A percentile compares a stretch with the other conserved stretches of the same genome.
phyloP scores from a whole-genome alignment of 805 yeast species.

The Nakazawaea ishiwadae region DNA sequence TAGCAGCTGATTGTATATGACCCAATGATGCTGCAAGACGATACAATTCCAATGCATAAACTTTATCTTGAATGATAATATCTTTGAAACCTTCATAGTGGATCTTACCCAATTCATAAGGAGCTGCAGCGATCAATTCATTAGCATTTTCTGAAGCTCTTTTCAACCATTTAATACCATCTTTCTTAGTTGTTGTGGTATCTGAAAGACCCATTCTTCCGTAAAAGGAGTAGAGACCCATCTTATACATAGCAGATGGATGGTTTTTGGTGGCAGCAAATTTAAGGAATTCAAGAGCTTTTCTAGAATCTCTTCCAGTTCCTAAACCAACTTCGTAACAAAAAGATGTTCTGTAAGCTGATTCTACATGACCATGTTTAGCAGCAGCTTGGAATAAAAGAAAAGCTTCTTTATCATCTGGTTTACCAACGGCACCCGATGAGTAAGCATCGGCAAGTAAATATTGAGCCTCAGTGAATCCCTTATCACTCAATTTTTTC shows the following conservation, averaged over 20 bases:
- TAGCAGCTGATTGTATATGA: conserved; percentile 72
- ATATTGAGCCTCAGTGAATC: conserved; percentile 88
- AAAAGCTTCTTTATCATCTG: conserved; percentile 75
- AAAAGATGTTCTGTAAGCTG: conserved; percentile 85
- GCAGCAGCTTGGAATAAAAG: conserved; percentile 82
- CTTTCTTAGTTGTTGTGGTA: conserved; percentile 65
- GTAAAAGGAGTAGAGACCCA: conserved; percentile 83
- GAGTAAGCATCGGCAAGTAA: conserved; percentile 85
- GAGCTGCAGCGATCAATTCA: conserved; percentile 87
- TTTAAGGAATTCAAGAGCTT: conserved; percentile 76
- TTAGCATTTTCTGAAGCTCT: conserved; percentile 83
- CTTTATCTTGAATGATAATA: conserved; percentile 75
- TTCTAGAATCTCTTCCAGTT: conserved; percentile 80
- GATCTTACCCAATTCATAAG: conserved; percentile 84
- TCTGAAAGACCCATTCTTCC: conserved; percentile 77
- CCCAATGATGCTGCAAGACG: conserved; percentile 88
- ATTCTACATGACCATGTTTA: conserved; percentile 87
- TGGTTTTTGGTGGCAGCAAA: conserved; percentile 89
- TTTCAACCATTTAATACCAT: conserved; percentile 89
- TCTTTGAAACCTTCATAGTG: conserved; percentile 82
- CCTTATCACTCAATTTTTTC: conserved; percentile 69
- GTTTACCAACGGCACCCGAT: conserved; percentile 77
- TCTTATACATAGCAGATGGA: conserved; percentile 94
- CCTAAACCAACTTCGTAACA: conserved; percentile 96
- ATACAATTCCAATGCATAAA: conserved; percentile 81